Percentiles rank a stretch among this genome's conserved stretches.
These are phyloP conservation scores for Yamadazyma taylorii DNA, from an alignment of 1,139 yeast species.

Conservation along the genomic window DNA sequence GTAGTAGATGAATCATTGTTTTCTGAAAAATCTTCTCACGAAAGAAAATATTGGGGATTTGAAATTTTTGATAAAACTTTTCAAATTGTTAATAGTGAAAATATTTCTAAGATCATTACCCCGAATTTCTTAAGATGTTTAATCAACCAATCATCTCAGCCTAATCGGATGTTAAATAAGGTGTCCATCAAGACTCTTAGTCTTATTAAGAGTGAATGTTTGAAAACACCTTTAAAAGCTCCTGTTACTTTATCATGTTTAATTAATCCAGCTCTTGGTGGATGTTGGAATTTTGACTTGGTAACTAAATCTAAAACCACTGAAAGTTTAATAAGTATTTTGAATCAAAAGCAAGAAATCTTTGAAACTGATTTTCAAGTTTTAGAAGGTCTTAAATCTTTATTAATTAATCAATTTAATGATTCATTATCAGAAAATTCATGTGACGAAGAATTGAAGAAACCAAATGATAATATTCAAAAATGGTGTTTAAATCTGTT, in stretches of 20 bases:
- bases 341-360: conserved; percentile 21
- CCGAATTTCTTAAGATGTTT: conserved; percentile 73
- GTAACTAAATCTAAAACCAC: conserved; percentile 73
- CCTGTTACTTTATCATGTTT: conserved; percentile 50
- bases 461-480: conserved; percentile 44
- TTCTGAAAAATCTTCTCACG: conserved; percentile 74
- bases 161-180: conserved; percentile 65
- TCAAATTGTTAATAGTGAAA: conserved; percentile 22
- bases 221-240: conserved; percentile 42
- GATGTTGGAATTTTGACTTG: conserved; percentile 74
- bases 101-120: conserved; percentile 52
- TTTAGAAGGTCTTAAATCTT: conserved; percentile 20
- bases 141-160: conserved; percentile 73
- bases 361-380: conserved; percentile 16
- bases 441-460: conserved; percentile 17
- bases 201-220: conserved; percentile 38
- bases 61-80: conserved; percentile 62
- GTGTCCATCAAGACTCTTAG: conserved; percentile 57
- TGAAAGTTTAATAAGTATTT: conserved; percentile 46
- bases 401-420: conserved; percentile 25
- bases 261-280: conserved; percentile 51
- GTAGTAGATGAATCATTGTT: conserved; percentile 82
- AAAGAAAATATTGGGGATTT: conserved; percentile 86
- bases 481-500: conserved; percentile 72
- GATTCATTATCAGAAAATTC: conserved; percentile 24